A percentile compares a stretch with the other conserved stretches of the same genome.
Conservation (phyloP, 2,329 filamentous ascomycete genomes). For the Didymella lethalis region DNA sequence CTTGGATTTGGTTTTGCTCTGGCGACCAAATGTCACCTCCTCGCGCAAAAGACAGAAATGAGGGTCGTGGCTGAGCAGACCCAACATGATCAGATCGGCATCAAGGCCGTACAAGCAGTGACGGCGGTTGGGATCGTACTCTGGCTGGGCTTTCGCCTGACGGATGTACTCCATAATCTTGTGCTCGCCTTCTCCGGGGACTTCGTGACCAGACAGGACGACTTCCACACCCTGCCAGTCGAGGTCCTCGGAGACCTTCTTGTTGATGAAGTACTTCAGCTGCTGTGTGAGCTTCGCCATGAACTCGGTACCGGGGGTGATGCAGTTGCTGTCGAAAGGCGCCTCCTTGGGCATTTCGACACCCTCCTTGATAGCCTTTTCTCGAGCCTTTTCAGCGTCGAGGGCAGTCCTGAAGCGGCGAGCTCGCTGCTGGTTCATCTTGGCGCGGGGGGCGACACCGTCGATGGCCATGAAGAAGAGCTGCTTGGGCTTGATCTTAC, state of each 20-base stretch:
- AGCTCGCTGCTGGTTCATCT: constrained; percentile 99
- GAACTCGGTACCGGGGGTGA: constrained; percentile 95
- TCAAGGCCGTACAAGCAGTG: constrained; percentile 98
- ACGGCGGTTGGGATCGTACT: constrained; percentile 90
- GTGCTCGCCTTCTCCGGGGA: constrained; percentile 97
- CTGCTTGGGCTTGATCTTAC: constrained; percentile 98
- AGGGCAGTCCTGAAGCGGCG: constrained; percentile 93
- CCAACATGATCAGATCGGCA: constrained; percentile 98
- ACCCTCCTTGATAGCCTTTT: constrained; percentile 90
- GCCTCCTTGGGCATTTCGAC: constrained; percentile 94
- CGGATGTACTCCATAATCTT: constrained; percentile 99
- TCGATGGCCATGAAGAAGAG: constrained; percentile 99
- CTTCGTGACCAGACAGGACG: constrained; percentile 95
- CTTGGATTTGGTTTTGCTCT: constrained; percentile 87
- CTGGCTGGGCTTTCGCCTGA: constrained; percentile 91
- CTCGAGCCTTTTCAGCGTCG: constrained; percentile 86
- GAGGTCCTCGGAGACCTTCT: constrained; percentile 95
- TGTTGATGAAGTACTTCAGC: constrained; percentile 97
- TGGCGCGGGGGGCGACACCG: constrained; percentile 94
- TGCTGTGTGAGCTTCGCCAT: constrained; percentile 96
- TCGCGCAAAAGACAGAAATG: constrained; percentile 97
- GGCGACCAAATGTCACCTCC: constrained; percentile 94
- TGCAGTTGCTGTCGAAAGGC: constrained; percentile 98
- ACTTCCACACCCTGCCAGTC: constrained; percentile 98
- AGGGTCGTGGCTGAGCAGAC: constrained; percentile 94